Conservation (phyloP, 345 rosid genomes). For the Gossypium stocksii region DNA sequence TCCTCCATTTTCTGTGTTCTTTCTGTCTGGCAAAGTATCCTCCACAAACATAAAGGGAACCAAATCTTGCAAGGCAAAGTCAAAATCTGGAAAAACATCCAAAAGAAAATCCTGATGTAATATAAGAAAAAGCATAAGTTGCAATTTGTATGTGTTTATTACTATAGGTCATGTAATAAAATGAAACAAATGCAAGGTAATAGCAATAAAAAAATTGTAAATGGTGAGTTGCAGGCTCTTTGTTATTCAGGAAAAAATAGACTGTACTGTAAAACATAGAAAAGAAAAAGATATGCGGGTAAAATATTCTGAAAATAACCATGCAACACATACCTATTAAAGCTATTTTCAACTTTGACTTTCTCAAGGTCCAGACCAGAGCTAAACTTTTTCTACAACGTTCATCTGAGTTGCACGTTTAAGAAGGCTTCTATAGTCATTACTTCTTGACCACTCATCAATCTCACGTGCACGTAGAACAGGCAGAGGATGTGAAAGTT, state of each 20-base stretch:
- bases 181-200: not conserved
- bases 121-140: not conserved
- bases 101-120: not conserved
- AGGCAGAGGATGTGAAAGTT: conserved; percentile 88
- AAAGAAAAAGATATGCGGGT: conserved; percentile 7
- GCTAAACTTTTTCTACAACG: conserved; percentile 35
- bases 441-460: conserved; percentile 90
- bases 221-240: not conserved
- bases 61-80: not conserved
- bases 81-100: not conserved
- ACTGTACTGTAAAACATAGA: not conserved
- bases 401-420: conserved; percentile 49
- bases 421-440: conserved; percentile 57
- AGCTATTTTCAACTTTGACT: conserved; percentile 9
- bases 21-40: not conserved
- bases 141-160: not conserved
- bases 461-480: conserved; percentile 98
- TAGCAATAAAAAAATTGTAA: not conserved
- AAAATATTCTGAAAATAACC: conserved; percentile 3
- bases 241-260: not conserved
- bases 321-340: not conserved
- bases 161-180: not conserved
- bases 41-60: not conserved
- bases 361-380: conserved; percentile 14
- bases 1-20: not conserved